Conservation (phyloP, 2,329 filamentous ascomycete genomes). For the Beauveria asiatica region DNA sequence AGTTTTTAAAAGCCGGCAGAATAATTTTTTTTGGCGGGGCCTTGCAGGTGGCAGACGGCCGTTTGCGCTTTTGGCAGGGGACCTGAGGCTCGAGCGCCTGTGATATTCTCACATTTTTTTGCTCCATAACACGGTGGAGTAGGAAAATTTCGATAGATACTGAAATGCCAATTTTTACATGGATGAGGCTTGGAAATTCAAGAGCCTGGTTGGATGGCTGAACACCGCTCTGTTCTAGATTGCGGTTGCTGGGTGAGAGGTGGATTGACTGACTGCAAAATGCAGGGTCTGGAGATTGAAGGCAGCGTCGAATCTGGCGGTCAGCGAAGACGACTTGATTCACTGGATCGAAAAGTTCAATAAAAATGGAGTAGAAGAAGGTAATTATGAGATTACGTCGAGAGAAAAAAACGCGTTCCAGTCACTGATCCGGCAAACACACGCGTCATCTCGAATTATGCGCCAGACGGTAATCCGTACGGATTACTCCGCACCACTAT, state of each 20-base stretch:
- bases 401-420: background rate
- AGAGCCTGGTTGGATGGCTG: background rate
- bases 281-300: slow-evolving; percentile 11
- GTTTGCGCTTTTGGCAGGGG: background rate
- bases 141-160: background rate
- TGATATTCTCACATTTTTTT: background rate
- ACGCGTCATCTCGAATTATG: background rate
- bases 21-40: slow-evolving; percentile 10
- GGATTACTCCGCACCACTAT: background rate
- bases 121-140: background rate
- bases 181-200: background rate
- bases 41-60: background rate
- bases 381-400: too few species aligned
- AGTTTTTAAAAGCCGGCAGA: slow-evolving; percentile 16
- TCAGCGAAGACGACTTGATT: background rate
- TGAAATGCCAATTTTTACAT: background rate
- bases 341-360: too few species aligned
- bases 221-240: slow-evolving; percentile 3
- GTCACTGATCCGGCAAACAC: background rate
- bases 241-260: slow-evolving; percentile 4
- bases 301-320: background rate
- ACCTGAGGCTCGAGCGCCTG: background rate
- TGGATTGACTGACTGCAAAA: slow-evolving; percentile 11
- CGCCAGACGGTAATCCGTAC: background rate
- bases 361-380: background rate